Evolutionary conservation across 345 rosid species (phyloP), one percentile per base, ranked within the genome.

Genomic region (Zanthoxylum bungeanum): DNA sequence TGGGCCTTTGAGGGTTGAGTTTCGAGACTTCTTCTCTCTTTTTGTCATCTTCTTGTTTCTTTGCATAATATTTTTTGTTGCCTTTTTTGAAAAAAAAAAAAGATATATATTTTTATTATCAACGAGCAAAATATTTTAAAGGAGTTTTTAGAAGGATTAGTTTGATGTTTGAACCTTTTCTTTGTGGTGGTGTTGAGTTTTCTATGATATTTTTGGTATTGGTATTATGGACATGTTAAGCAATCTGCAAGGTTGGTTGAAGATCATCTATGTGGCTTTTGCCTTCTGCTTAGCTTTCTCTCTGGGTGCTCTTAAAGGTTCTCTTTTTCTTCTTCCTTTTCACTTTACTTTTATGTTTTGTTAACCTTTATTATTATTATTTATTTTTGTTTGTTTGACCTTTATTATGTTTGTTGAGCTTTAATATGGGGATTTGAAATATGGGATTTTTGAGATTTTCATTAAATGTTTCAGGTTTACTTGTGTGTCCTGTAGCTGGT

Each of bases 271-370:
- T 78, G 88, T 91, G 60, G 79, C 75, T 22, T 77, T 93, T 66
- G 90, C 86, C 49, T 91, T 93, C 72, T 87, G 81, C 49, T 82
- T 83, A 69, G 98, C 91, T 72, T 73, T 93, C 64, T 71, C 85
- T 64, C 78, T 93, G 24, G 98, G 96, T 42, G 89, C 91, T 74
- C 77, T 93, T 27, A 93, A 91, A 91, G 96, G 97, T 88, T 70
- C 21, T 17, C 10, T 9, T 25, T 46, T 69, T 68, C 59, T n/a
- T n/a, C n/a, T n/a, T n/a, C n/a, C n/a, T 24, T 24, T 36, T 52
- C 7, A 25, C 25, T 55, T 34, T 9, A 17, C 19, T 37, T 44
- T 51, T 9, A 30, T n/a, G 33, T 2, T 37, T 24, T 9, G 39
- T 28, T 24, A 17, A 21, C 51, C 9, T 22, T 19, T 60, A n/a